A percentile compares a stretch with the other conserved stretches of the same genome.
Evolutionary conservation across 2,329 filamentous ascomycete species (phyloP).

Genomic region (Scleromitrula shiraiana): DNA sequence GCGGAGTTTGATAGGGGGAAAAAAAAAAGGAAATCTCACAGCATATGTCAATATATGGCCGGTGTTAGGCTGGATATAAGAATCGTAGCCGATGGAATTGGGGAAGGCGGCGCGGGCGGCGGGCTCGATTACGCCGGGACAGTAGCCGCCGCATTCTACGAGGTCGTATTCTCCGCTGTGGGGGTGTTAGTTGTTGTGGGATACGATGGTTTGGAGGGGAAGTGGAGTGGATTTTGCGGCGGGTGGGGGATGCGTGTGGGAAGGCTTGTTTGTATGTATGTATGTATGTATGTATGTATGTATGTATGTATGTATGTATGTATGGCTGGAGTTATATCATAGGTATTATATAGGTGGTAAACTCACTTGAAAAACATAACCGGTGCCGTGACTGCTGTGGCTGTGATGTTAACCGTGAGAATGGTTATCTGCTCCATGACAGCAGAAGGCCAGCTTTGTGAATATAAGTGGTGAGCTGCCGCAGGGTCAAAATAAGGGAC

Average conservation of each 20-base stretch:
- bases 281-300: no score
- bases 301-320: no score
- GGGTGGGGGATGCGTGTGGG: neutral
- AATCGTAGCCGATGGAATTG: neutral
- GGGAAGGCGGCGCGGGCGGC: neutral
- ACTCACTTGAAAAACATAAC: slow-evolving; percentile 2
- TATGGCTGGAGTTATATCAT: no score
- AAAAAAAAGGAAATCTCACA: neutral
- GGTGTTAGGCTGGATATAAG: neutral
- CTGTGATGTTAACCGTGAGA: slow-evolving; percentile 2
- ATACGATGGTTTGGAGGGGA: no score
- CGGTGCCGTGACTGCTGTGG: slow-evolving; percentile 3
- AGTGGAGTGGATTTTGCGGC: no score
- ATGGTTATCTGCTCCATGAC: slow-evolving; percentile 10
- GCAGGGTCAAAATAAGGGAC: slow-evolving; percentile 6
- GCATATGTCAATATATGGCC: neutral
- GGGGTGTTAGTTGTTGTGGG: neutral
- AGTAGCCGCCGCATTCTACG: slow-evolving; percentile 10
- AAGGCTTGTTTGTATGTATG: no score
- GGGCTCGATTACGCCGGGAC: neutral
- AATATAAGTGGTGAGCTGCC: slow-evolving; percentile 7
- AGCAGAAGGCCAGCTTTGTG: slow-evolving; percentile 6
- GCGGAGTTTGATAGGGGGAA: no score
- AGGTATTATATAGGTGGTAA: no score
- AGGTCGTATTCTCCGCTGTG: slow-evolving; percentile 11